Base-by-base conservation (phyloP, 805 yeast species). In the Candida tibetensis region DNA sequence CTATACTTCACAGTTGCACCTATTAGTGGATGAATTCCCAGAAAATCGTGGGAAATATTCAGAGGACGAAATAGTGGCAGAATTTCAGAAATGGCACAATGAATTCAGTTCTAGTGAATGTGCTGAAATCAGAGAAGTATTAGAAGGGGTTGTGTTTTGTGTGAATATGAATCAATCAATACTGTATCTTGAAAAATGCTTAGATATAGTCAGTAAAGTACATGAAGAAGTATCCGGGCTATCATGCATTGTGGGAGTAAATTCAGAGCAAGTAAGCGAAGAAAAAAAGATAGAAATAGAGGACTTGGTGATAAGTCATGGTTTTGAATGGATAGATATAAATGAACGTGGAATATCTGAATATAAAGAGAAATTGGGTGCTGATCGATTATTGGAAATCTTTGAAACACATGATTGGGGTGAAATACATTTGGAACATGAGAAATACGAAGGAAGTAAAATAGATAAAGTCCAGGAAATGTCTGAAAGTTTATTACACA, bases 331-430 rank as follows among this genome's bases (percentile, higher is more conserved):
- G 40, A 53, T 75, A 2, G 57, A 66, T 30, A 52, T 62, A 17
- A 36, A 49, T 15, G 56, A 57, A 4, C 31, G 47, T 2, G 71
- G 72, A 0, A 34, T 26, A 12, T 73, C 72, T 45, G 76, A 74
- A 46, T 74, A 40, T 42, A 51, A 51, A 15, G 82, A 76, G 32
- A 59, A 50, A 17, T 12, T 58, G 2, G 82, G 82, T 0, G 47
- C 53, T 10, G 65, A 60, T 27, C 50, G 82, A 40, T 39, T 76
- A 2, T 45, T 46, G 27, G 81, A 77, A 40, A 49, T 76, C 2
- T 46, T 78, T 4, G 75, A 77, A 34, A 60, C 74, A 1, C 70
- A 74, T 41, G 71, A 66, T 18, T 78, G 83, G 82, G 37, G 41
- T 1, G 17, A 39, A 8, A 30, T 32, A 16, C 26, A 29, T n/a